These are phyloP conservation scores for Zygosaccharomyces sapae DNA, from an alignment of 1,139 yeast genomes.

Conservation along the genomic window DNA sequence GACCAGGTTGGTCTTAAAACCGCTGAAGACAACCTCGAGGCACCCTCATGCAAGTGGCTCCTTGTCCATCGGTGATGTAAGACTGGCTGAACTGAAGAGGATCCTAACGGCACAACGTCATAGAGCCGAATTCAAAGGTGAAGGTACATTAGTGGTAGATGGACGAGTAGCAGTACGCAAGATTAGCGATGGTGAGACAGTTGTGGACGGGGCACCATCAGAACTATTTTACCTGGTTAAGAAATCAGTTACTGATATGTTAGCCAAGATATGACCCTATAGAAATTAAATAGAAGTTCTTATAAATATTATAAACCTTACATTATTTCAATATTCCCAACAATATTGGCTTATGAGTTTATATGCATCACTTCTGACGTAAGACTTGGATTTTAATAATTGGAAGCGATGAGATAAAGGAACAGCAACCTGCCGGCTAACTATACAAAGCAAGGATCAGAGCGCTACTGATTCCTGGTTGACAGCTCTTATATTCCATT, in stretches of 20 bases:
- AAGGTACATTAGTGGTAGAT: conserved; percentile 85
- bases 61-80: conserved; percentile 83
- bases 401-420: neutral
- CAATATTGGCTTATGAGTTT: neutral
- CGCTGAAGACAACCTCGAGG: conserved; percentile 24
- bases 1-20: conserved; percentile 29
- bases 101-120: conserved; percentile 55
- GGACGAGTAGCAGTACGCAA: conserved; percentile 72
- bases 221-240: conserved; percentile 76
- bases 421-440: no score
- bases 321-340: neutral
- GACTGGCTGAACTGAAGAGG: conserved; percentile 74
- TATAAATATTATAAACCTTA: neutral
- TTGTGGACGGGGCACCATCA: conserved; percentile 79
- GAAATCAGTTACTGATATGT: conserved; percentile 68
- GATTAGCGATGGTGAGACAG: conserved; percentile 72
- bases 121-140: conserved; percentile 85
- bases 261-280: conserved; percentile 51
- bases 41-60: conserved; percentile 31
- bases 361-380: neutral
- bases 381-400: neutral
- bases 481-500: neutral
- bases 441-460: no score
- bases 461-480: neutral
- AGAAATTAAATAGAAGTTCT: neutral